phyloP scores from a whole-genome alignment of 176 grass and related monocot genomes.

The Oryza coarctata region DNA sequence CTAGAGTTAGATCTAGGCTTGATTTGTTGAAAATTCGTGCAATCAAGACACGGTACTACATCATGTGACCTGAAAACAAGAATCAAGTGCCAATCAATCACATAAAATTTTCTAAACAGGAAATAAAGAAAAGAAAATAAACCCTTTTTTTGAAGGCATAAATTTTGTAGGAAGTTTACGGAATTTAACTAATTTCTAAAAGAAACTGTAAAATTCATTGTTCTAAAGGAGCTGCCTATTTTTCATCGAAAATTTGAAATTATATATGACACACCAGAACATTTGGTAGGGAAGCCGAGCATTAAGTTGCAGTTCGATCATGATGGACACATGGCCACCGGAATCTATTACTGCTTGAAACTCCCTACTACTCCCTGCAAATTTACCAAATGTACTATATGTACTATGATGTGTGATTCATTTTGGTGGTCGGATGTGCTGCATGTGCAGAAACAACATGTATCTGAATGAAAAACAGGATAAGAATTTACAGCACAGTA shows the following conservation, averaged over 20 bases:
- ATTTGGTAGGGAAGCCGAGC: background rate
- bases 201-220: background rate
- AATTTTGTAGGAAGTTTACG: background rate
- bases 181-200: background rate
- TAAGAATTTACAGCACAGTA: background rate
- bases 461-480: background rate
- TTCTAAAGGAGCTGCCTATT: background rate
- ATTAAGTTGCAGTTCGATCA: too few relatives aligned
- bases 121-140: background rate
- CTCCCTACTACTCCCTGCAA: background rate
- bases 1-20: background rate
- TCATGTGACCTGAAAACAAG: background rate
- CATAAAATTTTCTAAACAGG: background rate
- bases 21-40: background rate
- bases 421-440: constrained; percentile 23
- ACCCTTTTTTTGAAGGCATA: background rate
- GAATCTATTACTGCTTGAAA: background rate
- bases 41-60: background rate
- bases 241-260: background rate
- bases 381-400: background rate
- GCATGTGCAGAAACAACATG: background rate
- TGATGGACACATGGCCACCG: background rate
- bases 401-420: background rate
- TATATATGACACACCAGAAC: background rate
- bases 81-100: background rate